Conservation (phyloP, 306 rosid genomes). For the Vigna mungo region DNA sequence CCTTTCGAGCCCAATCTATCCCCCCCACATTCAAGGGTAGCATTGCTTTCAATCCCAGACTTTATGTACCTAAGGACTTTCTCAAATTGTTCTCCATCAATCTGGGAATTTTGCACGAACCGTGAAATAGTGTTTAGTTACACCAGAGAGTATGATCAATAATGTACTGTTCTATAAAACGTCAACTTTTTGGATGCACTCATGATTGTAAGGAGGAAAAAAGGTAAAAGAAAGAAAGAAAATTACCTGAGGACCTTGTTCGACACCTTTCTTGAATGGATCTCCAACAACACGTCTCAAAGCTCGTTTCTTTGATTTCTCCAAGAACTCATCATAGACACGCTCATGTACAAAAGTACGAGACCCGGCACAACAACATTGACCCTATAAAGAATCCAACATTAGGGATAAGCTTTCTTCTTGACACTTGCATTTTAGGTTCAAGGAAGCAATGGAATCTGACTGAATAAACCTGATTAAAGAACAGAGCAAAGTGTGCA, state of each 20-base stretch:
- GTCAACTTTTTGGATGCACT: neutral
- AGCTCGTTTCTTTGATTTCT: constrained; percentile 85
- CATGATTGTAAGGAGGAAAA: neutral
- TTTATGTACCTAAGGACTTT: constrained; percentile 80
- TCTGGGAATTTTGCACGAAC: constrained; percentile 54
- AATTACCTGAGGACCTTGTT: constrained; percentile 96
- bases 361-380: constrained; percentile 97
- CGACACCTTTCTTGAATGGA: constrained; percentile 89
- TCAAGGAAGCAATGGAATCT: constrained; percentile 6
- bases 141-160: constrained; percentile 8
- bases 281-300: constrained; percentile 85
- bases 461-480: constrained; percentile 73
- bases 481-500: constrained; percentile 93
- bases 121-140: constrained; percentile 31
- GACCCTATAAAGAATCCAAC: constrained; percentile 65
- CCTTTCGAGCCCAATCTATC: constrained; percentile 81
- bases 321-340: constrained; percentile 88
- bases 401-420: constrained; percentile 14
- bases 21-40: constrained; percentile 94
- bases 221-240: neutral
- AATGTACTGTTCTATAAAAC: constrained; percentile 18
- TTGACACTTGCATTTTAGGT: constrained; percentile 12
- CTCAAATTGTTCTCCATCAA: constrained; percentile 75
- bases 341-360: constrained; percentile 91
- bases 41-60: constrained; percentile 74